These are phyloP conservation scores for Cordyceps tenuipes DNA, from an alignment of 2,329 filamentous ascomycete genomes.

Conservation along the genomic window DNA sequence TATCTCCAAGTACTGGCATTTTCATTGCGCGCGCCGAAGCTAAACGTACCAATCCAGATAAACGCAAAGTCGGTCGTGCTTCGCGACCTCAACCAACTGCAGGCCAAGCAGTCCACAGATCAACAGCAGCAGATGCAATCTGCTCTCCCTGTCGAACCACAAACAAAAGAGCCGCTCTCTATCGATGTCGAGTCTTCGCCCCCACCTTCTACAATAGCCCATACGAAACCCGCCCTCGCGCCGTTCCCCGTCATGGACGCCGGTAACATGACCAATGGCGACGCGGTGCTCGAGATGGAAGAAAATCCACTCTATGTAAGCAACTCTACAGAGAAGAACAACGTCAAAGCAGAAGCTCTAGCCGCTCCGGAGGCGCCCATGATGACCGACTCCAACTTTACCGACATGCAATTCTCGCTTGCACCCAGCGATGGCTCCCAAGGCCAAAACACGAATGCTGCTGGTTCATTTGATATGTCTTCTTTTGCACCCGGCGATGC, in stretches of 20 bases:
- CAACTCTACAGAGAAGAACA: neutral
- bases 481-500: constrained; percentile 31
- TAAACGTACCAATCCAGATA: constrained; percentile 21
- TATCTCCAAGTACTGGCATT: neutral
- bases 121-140: constrained; percentile 16
- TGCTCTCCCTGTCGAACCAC: constrained; percentile 25
- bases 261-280: constrained; percentile 11
- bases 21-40: neutral
- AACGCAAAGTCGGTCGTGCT: constrained; percentile 46
- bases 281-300: constrained; percentile 21
- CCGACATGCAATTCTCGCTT: constrained; percentile 48
- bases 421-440: constrained; percentile 32
- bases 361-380: constrained; percentile 9
- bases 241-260: constrained; percentile 47
- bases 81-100: constrained; percentile 41
- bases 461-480: constrained; percentile 36
- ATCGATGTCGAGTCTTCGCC: constrained; percentile 31
- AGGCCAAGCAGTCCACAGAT: constrained; percentile 20
- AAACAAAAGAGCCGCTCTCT: constrained; percentile 27
- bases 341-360: constrained; percentile 11
- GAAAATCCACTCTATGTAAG: constrained; percentile 13
- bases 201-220: constrained; percentile 1
- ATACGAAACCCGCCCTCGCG: constrained; percentile 23
- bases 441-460: constrained; percentile 20
- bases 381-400: constrained; percentile 36